These are phyloP conservation scores for Striga asiatica DNA, from an alignment of 257 asterid genomes.

Conservation along the genomic window DNA sequence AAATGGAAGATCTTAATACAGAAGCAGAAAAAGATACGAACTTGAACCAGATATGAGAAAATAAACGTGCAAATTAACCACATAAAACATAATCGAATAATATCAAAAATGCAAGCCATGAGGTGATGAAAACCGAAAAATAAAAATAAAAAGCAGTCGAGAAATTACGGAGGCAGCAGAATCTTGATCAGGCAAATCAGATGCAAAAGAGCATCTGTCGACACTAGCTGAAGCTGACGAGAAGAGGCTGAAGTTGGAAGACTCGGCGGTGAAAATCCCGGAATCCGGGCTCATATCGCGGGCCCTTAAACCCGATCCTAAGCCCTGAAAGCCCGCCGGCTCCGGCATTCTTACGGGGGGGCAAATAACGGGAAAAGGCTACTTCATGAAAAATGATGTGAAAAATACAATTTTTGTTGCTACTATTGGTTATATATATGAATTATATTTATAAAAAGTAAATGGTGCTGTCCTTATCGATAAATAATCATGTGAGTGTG, in stretches of 20 bases:
- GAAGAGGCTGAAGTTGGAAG: slow-evolving; percentile 3
- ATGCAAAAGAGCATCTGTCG: slow-evolving; percentile 81
- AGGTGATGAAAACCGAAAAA: not conserved
- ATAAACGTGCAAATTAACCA: too few species aligned
- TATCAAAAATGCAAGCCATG: not conserved
- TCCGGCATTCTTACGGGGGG: slow-evolving; percentile 33
- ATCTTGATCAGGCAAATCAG: slow-evolving; percentile 60
- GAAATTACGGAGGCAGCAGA: slow-evolving; percentile 36
- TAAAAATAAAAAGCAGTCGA: slow-evolving; percentile 10
- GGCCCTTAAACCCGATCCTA: not conserved
- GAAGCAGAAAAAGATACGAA: not conserved
- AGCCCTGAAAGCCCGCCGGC: slow-evolving; percentile 31
- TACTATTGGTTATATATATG: too few species aligned
- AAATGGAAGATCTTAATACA: too few species aligned
- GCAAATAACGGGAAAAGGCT: too few species aligned
- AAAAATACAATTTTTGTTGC: too few species aligned
- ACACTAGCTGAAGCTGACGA: slow-evolving; percentile 49
- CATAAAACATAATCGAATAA: too few species aligned
- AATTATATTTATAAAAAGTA: too few species aligned
- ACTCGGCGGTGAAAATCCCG: not conserved
- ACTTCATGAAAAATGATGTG: too few species aligned
- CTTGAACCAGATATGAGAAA: slow-evolving; percentile 1
- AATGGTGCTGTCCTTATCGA: too few species aligned
- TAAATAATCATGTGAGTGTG: too few species aligned
- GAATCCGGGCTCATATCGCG: not conserved